Base-by-base conservation (phyloP, 805 yeast species). In the Candida maesae region DNA sequence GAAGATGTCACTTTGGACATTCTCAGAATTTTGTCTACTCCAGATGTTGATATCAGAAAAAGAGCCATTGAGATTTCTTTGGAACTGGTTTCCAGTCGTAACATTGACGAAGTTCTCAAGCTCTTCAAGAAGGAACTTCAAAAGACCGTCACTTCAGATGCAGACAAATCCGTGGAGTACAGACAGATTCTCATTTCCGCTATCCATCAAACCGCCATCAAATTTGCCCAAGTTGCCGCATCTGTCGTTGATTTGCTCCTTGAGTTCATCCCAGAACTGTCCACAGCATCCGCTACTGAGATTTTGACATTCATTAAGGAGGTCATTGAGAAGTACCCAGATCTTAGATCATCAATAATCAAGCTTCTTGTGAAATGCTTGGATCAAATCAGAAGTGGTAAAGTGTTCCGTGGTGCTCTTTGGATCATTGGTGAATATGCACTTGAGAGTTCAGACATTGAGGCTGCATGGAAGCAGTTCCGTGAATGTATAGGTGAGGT, bases 371-470 rank as follows among this genome's bases (percentile, higher is more conserved):
- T 88, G 33, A 53, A 55, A 8, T 68, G 87, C 12, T 70, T 93
- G 58, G 78, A 78, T 20, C 68, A 70, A 18, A 81, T 87, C 37
- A 85, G 80, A 59, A 81, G 93, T 45, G 95, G 96, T 11, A 89
- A 89, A 56, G 96, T 93, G 10, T 84, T 80, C 67, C 81, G 98
- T 51, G 95, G 96, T 23, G 88, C 95, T 1, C 70, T 95, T 45
- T 93, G 99, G 99, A 81, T 93, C 37, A 66, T 93, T 54, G 99
- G 99, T 64, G 99, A 95, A 65, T 93, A 89, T 63, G 71, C 90
- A 29, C 56, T 74, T 34, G 82, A 81, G 38, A 88, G 81, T 49
- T 63, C 71, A 19, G 84, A 84, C 38, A 80, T 93, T 47, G 84
- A 84, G 61, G 74, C 73, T 19, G 81, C 95, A 5, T 95, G 99